Percentiles rank a stretch among this genome's conserved stretches.
Conservation (phyloP, 306 rosid genomes). For the Abrus precatorius region DNA sequence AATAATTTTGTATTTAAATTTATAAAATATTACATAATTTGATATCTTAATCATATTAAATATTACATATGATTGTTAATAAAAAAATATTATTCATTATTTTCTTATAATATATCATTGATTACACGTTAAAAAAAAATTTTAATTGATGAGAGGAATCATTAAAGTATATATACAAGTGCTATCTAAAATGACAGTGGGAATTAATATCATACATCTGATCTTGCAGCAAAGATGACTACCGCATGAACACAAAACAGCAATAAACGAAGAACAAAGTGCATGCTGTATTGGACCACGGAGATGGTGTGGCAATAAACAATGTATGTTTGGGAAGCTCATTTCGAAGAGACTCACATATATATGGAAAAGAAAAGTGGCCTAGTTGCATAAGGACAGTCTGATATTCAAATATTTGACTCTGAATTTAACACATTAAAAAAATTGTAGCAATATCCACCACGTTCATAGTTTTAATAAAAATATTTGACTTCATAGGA, state of each 20-base stretch:
- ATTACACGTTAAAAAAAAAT: too few species aligned
- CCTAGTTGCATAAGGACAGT: background rate
- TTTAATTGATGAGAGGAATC: background rate
- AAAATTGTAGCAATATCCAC: too few species aligned
- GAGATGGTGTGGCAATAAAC: background rate
- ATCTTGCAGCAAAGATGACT: background rate
- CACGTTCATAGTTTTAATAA: too few species aligned
- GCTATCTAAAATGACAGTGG: background rate
- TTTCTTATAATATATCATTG: too few species aligned
- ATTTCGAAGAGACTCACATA: background rate
- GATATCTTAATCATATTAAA: too few species aligned
- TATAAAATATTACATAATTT: too few species aligned
- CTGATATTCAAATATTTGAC: background rate
- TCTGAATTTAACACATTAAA: too few species aligned
- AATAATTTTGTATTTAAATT: too few species aligned
- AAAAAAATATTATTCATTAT: too few species aligned
- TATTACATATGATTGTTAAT: too few species aligned
- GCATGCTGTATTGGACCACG: background rate
- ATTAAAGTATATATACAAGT: background rate
- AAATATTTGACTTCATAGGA: too few species aligned
- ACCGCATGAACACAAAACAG: background rate
- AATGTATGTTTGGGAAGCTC: slow-evolving; percentile 1
- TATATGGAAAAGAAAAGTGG: background rate
- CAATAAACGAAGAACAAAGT: background rate
- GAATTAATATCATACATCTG: background rate